Conservation (phyloP, 2,329 filamentous ascomycete genomes). For the Colletotrichum sp. region DNA sequence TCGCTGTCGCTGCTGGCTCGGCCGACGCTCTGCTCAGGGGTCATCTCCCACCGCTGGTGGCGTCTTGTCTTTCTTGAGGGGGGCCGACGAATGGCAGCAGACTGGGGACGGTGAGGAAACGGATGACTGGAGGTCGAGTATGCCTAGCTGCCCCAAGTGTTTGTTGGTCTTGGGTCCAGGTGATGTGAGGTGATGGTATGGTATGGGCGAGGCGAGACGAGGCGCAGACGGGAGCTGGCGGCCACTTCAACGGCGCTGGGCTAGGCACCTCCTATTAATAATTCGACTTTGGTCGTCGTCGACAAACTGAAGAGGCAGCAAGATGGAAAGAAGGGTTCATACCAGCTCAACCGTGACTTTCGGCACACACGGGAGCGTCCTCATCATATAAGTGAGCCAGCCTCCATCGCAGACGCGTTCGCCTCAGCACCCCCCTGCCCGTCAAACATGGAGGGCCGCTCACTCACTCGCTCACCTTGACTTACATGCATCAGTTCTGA, state of each 20-base stretch:
- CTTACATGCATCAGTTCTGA: neutral
- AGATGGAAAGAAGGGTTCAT: neutral
- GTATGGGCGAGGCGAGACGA: neutral
- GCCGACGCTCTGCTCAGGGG: neutral
- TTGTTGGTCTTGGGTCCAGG: neutral
- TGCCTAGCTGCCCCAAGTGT: neutral
- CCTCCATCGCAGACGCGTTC: neutral
- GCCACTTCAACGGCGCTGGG: neutral
- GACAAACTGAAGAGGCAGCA: neutral
- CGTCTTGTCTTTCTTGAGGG: neutral
- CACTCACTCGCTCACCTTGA: neutral
- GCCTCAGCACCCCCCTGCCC: neutral
- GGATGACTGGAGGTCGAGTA: neutral
- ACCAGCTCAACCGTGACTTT: neutral
- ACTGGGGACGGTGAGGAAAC: neutral
- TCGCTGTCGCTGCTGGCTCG: neutral
- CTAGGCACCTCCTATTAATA: slow-evolving; percentile 1
- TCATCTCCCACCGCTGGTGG: slow-evolving; percentile 2
- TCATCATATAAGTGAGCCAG: neutral
- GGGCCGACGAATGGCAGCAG: neutral
- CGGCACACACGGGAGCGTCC: neutral
- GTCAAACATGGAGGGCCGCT: neutral
- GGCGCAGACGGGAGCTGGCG: neutral
- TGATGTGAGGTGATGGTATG: neutral
- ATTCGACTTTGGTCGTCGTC: neutral